Base-by-base conservation (phyloP, 2,329 filamentous ascomycete genomes). In the Xylariaceae sp. region DNA sequence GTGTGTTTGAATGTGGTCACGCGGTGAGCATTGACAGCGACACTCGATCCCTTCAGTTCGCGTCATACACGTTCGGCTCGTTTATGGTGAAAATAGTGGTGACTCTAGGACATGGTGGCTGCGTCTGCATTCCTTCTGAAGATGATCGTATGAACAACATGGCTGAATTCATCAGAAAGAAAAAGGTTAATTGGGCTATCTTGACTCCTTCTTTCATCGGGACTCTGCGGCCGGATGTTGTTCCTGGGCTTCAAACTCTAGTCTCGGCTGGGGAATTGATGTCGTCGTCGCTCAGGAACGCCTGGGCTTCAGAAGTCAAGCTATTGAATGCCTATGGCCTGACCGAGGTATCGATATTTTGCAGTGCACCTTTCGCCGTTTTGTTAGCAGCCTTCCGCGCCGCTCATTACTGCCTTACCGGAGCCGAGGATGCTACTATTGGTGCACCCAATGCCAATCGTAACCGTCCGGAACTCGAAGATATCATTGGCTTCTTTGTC, bases 401-500 rank as follows among this genome's bases (percentile, higher is more conserved):
- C 31, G 34, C 48, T n/a, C 52, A 54, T 45, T 40, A 54, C 45
- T 48, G 52, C 36, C 44, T 54, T 31, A 54, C 52, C 18, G 48
- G 48, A 6, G 48, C 42, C 11, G 52, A 51, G 45, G 52, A 54
- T 42, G 48, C 48, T 38, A 51, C 45, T 16, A 51, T 54, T 18
- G 52, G 52, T 19, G 6, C 52, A 33, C 48, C 48, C 16, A 48
- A 34, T 14, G 48, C 48, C 16, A 54, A 54, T 39, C 47, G 51
- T 31, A 54, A 50, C 36, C 39, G 47, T 31, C 34, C 6, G 7
- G 51, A 54, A 19, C 40, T 54, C 31, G 51, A 54, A 34, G n/a
- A 48, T 44, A 50, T 54, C 14, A 54, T 54, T 18, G 51, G 51
- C 16, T 54, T 54, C n/a, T 54, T 54, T 16, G 51, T 54, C 36